These are phyloP conservation scores for Aspergillus texensis DNA, from an alignment of 2,329 filamentous ascomycete species.

Conservation along the genomic window DNA sequence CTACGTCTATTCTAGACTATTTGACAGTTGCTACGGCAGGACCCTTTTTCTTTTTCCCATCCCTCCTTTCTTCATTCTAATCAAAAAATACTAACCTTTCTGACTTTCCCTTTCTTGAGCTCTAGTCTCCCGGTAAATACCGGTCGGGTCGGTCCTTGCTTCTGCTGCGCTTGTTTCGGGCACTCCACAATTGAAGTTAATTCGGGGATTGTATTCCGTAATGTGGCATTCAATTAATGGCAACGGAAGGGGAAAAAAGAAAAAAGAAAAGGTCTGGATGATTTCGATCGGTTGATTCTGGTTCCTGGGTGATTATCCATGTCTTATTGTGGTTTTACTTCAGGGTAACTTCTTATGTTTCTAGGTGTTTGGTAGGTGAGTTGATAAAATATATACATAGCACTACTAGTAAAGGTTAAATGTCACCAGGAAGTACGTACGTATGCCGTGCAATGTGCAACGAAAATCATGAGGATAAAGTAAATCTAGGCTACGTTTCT, in stretches of 20 bases:
- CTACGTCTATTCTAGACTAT: slow-evolving; percentile 7
- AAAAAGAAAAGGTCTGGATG: neutral
- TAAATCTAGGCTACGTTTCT: neutral
- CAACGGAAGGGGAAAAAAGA: neutral
- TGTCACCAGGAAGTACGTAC: neutral
- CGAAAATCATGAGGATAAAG: neutral
- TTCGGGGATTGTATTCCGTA: neutral
- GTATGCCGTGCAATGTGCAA: neutral
- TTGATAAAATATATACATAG: neutral
- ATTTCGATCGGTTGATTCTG: neutral
- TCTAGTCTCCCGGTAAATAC: neutral
- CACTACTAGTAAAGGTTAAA: neutral
- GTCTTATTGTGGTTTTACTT: neutral
- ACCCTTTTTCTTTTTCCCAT: neutral
- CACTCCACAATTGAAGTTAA: neutral
- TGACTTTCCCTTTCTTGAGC: neutral
- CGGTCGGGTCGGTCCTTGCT: slow-evolving; percentile 3
- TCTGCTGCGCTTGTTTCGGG: neutral
- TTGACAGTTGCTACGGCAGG: neutral
- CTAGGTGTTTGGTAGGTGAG: neutral
- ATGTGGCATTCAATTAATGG: neutral
- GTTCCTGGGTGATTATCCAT: too few relatives aligned
- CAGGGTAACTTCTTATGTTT: neutral
- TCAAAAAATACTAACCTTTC: too few relatives aligned
- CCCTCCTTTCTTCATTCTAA: neutral